Base-by-base conservation (phyloP, 2,329 filamentous ascomycete genomes). In the Thielaviopsis musarum region DNA sequence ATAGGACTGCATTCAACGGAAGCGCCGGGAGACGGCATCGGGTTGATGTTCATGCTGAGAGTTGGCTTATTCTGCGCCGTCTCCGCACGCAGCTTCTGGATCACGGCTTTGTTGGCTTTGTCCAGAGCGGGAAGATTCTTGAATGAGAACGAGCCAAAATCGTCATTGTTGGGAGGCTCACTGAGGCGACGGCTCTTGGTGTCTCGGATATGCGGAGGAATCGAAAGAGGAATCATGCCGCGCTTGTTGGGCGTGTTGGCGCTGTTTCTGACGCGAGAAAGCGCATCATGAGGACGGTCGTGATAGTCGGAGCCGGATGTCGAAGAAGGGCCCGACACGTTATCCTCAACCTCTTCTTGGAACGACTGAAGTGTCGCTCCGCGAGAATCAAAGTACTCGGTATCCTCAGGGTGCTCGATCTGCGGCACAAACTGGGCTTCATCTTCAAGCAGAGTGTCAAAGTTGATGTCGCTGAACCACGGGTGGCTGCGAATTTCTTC, bases 71-170 rank as follows among this genome's bases (percentile, higher is more conserved):
- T 80, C 64, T 81, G 90, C 73, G 96, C 78, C 2, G 93, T 91
- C 70, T 97, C 91, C 22, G 91, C 89, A 12, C 91, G 84, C 60
- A 98, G 76, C 70, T 97, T 97, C 66, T 97, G 91, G 34, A 98
- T 95, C 30, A 97, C 90, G 66, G 98, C 93, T 69, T 98, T 98
- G 72, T 98, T 98, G 59, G 93, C 93, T 70, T 96, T 97, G 67
- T 97, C 93, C 19, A 98, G 77, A 21, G 97, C 91, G 0, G 91
- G 91, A 55, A 98, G 74, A 66, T 98, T 98, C 74, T 98, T 98
- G 77, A 95, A 98, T 48, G 89, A 83, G 71, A 98, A 98, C 63
- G 83, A 90, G 34, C 93, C 93, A 75, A 98, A 98, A 69, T 98
- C 94, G 69, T 98, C 93, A 0, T 85, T 79, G 34, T 83, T 80